phyloP scores from a whole-genome alignment of 148 eudicot genomes.

The Dysphania ambrosioides region DNA sequence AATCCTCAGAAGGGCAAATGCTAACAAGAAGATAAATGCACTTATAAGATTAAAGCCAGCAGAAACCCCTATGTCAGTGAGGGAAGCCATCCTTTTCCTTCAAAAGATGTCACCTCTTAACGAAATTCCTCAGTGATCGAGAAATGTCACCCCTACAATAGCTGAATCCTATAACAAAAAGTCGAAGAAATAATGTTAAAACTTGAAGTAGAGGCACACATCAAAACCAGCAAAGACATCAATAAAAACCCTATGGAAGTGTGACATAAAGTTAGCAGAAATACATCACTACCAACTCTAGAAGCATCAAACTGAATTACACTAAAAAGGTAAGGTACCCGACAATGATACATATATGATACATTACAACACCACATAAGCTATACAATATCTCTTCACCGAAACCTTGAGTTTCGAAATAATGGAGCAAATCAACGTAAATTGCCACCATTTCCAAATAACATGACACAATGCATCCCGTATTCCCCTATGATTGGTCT shows the following conservation, averaged over 20 bases:
- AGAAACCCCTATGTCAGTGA: slow-evolving; percentile 67
- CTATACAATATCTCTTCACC: background rate
- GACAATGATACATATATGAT: no score
- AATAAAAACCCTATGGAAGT: background rate
- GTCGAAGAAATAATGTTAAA: background rate
- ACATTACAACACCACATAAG: no score
- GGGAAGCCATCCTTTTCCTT: slow-evolving; percentile 65
- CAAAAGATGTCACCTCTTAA: slow-evolving; percentile 13
- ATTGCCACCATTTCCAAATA: background rate
- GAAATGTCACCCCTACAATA: slow-evolving; percentile 12
- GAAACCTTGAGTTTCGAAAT: background rate
- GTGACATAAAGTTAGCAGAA: no score
- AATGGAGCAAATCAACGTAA: background rate
- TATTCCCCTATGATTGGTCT: background rate
- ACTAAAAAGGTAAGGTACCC: background rate
- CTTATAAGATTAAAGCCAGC: slow-evolving; percentile 71
- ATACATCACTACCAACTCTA: background rate
- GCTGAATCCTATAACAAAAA: slow-evolving; percentile 11
- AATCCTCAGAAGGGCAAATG: slow-evolving; percentile 82
- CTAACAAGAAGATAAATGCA: slow-evolving; percentile 75
- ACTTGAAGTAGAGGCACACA: background rate
- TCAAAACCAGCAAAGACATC: background rate
- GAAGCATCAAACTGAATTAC: background rate
- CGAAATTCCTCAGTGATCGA: slow-evolving; percentile 10
- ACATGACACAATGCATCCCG: background rate